Evolutionary conservation across 371 early-diverging fungal genomes (phyloP), one percentile per base, ranked within the genome.

Genomic region (Syncephalastrum contaminatum): DNA sequence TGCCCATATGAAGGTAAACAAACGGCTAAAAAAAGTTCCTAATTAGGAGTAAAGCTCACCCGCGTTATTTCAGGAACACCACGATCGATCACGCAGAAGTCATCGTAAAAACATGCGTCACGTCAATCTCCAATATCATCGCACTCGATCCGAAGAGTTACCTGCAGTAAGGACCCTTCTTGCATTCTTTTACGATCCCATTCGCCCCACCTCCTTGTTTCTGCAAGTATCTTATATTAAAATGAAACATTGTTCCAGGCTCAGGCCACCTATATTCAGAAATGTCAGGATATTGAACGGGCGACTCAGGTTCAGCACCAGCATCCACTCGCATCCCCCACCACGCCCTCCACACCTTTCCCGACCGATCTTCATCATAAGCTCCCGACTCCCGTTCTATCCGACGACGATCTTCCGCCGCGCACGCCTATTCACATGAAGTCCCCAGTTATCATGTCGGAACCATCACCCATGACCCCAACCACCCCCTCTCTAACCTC

Each of bases 61-160:
- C 42, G 45, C 48, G 15, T 5, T n/a, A 22, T 25, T 41, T 5
- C 25, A 65, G 65, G 60, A 65, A 53, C 47, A 65, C 41, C 65
- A 65, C 27, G 65, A 65, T 44, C 41, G 53, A 43, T 12, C 51
- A 19, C 24, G 53, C 16, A 18, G 60, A 27, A 22, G 20, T n/a
- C 65, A 60, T 41, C 47, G 54, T 24, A 65, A 65, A 42, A 57
- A 56, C 42, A 65, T 65, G 65, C 19, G 52, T 7, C 40, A 51
- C 40, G 41, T 60, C 4, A 56, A 54, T 22, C 14, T 20, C 18
- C 50, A 53, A 27, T 65, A 60, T 20, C 20, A 57, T n/a, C 42
- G 53, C 10, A 56, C 56, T 8, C 60, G 65, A 4, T 18, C 39
- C 5, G 20, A 44, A 10, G 54, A 48, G 18, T 19, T 60, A 20